A percentile compares a stretch with the other conserved stretches of the same genome.
phyloP scores from a whole-genome alignment of 305 asterid species.

The Withania somnifera region DNA sequence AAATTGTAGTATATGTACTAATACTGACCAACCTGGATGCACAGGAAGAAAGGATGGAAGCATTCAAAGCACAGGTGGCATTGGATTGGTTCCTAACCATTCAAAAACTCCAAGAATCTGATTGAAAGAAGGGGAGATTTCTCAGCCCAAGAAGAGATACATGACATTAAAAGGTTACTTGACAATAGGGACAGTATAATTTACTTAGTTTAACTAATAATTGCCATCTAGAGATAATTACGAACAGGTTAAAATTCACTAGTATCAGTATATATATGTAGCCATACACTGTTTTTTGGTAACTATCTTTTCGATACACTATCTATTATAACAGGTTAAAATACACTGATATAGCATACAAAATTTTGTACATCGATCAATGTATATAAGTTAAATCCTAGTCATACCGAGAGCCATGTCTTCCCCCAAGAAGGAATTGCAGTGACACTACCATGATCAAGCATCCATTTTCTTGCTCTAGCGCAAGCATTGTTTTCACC shows the following conservation, averaged over 20 bases:
- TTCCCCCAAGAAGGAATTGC: slow-evolving; percentile 83
- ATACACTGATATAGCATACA: neutral
- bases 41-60: slow-evolving; percentile 84
- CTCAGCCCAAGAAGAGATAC: slow-evolving; percentile 14
- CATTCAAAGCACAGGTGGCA: slow-evolving; percentile 94
- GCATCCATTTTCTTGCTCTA: slow-evolving; percentile 69
- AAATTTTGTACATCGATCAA: neutral
- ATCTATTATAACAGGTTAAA: neutral
- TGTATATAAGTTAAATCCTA: neutral
- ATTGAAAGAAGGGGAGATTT: neutral
- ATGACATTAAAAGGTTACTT: neutral
- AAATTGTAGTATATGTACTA: neutral
- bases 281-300: no score
- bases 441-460: slow-evolving; percentile 67
- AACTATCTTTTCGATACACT: no score
- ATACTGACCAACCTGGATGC: slow-evolving; percentile 67
- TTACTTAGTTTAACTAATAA: neutral
- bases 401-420: slow-evolving; percentile 66
- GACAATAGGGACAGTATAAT: neutral
- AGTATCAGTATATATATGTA: neutral
- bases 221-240: neutral
- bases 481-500: slow-evolving; percentile 51
- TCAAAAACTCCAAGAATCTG: slow-evolving; percentile 76
- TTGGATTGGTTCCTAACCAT: slow-evolving; percentile 80
- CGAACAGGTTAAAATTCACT: neutral